phyloP scores from a whole-genome alignment of 108 stramenopile genomes.

The Nannochloropsis oceanica region DNA sequence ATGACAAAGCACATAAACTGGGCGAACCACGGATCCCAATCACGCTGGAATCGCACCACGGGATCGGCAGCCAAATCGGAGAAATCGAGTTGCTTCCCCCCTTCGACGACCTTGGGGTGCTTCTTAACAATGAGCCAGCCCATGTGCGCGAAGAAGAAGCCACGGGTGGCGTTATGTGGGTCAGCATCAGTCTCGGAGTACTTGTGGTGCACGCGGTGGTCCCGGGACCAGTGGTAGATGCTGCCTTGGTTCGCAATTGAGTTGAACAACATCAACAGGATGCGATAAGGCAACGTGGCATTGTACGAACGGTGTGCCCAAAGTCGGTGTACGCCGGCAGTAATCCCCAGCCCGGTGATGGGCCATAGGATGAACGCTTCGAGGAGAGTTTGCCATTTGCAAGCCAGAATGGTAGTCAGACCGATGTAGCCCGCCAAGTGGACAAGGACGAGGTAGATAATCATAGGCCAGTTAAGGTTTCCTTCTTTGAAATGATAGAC shows the following conservation, averaged over 20 bases:
- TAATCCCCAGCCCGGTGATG: conserved; percentile 86
- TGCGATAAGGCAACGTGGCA: conserved; percentile 53
- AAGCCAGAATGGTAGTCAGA: conserved; percentile 43
- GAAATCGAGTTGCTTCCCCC: conserved; percentile 82
- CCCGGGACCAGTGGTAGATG: conserved; percentile 84
- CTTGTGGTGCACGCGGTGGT: conserved; percentile 93
- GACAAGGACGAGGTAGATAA: conserved; percentile 78
- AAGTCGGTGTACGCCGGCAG: conserved; percentile 88
- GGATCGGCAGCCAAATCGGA: conserved; percentile 78
- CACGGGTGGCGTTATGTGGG: conserved; percentile 90
- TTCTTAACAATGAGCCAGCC: conserved; percentile 98
- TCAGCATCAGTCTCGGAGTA: conserved; percentile 92
- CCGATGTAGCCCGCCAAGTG: conserved; percentile 70
- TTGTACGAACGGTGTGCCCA: conserved; percentile 95
- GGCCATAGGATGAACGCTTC: conserved; percentile 93
- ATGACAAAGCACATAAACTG: conserved; percentile 97
- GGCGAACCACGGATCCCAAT: conserved; percentile 88
- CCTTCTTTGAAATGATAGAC: conserved; percentile 64
- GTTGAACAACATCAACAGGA: conserved; percentile 87
- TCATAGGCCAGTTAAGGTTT: conserved; percentile 94
- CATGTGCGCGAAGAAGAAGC: conserved; percentile 99
- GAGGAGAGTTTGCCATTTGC: conserved; percentile 61
- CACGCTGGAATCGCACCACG: conserved; percentile 57
- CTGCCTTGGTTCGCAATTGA: conserved; percentile 96
- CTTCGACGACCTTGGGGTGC: conserved; percentile 79